These are phyloP conservation scores for Croton laevigatus DNA, from an alignment of 441 rosid species.

Conservation along the genomic window DNA sequence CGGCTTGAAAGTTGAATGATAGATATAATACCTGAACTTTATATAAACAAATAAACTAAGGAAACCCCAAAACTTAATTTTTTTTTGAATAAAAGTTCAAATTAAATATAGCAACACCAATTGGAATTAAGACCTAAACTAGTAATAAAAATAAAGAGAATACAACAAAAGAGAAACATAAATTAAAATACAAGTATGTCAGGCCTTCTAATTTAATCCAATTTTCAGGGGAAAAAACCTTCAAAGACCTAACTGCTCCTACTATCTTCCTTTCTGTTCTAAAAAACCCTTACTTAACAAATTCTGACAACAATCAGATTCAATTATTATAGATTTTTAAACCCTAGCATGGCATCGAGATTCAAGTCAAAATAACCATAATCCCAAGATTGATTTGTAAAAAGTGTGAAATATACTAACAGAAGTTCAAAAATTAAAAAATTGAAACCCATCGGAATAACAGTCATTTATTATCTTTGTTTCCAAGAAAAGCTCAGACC, in stretches of 20 bases:
- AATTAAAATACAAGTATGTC: slow-evolving; percentile 11
- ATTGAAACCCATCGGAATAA: not conserved
- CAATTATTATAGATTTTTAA: not conserved
- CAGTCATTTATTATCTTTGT: not conserved
- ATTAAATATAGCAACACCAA: not conserved
- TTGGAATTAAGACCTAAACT: not conserved
- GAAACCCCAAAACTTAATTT: not conserved
- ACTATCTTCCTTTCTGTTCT: not conserved
- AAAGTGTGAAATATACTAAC: not conserved
- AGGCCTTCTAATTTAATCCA: slow-evolving; percentile 18
- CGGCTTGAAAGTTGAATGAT: slow-evolving; percentile 11
- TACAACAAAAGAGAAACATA: not conserved
- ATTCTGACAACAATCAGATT: slow-evolving; percentile 6
- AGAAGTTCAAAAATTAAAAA: slow-evolving; percentile 14
- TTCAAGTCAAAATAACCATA: slow-evolving; percentile 2
- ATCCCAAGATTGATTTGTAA: not conserved
- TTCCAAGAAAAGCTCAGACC: not conserved
- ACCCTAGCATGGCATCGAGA: not conserved
- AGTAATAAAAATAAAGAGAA: not conserved
- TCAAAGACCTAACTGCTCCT: slow-evolving; percentile 18
- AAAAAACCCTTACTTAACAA: not conserved
- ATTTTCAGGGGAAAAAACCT: slow-evolving; percentile 6
- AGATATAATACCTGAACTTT: slow-evolving; percentile 2
- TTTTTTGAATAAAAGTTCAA: not conserved
- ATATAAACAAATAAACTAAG: not conserved